phyloP scores from a whole-genome alignment of 164 flowering plant genomes.

The Magnolia officinalis region DNA sequence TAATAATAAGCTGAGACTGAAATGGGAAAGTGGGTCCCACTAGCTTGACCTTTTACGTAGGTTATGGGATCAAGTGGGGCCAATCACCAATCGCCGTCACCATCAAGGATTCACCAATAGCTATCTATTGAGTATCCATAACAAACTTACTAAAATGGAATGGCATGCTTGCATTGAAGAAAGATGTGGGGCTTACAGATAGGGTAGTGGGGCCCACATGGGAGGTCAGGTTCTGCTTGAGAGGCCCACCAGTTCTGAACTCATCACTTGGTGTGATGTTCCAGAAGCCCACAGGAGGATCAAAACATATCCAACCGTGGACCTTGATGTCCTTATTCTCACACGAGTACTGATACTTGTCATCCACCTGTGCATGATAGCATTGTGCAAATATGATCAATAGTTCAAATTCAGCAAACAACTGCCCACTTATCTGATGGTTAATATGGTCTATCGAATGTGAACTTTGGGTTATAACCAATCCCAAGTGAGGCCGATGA shows the following conservation, averaged over 20 bases:
- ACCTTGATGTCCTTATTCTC: conserved; percentile 61
- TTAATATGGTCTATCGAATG: background rate
- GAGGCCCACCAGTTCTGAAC: conserved; percentile 82
- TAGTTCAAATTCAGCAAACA: background rate
- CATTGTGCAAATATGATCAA: background rate
- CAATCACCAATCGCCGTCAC: no score
- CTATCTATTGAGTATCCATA: no score
- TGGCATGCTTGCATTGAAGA: background rate
- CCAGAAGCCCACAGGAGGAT: conserved; percentile 80
- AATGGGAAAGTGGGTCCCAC: no score
- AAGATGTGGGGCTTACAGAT: conserved; percentile 45
- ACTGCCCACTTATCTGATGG: background rate
- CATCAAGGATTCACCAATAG: no score
- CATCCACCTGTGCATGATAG: conserved; percentile 67
- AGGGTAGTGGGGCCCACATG: conserved; percentile 87
- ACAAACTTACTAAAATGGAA: background rate
- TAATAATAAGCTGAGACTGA: no score
- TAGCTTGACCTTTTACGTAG: no score
- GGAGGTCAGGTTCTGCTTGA: conserved; percentile 82
- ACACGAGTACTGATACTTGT: conserved; percentile 84
- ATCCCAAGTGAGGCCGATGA: background rate
- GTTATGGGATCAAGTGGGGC: no score
- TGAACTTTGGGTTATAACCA: background rate
- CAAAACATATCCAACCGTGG: conserved; percentile 78
- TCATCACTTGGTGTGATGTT: conserved; percentile 81